Percentiles rank a stretch among this genome's conserved stretches.
phyloP scores from a whole-genome alignment of 139 green algal species.

The Zygnema circumcarinatum region DNA sequence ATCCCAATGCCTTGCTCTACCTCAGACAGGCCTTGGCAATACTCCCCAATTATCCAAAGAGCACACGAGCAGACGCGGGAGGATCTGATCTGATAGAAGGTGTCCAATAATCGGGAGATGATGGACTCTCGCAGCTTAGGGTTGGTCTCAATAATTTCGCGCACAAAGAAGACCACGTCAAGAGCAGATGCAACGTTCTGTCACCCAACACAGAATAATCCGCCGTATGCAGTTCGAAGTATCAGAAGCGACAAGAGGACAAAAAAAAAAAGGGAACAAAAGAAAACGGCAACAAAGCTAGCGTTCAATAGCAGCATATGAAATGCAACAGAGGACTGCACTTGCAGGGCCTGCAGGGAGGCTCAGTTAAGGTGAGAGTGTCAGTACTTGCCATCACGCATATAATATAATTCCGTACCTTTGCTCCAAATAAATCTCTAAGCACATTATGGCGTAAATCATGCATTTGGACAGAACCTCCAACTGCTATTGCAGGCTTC shows the following conservation, averaged over 20 bases:
- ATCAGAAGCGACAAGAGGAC: background rate
- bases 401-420: no score
- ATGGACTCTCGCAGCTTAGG: slow-evolving; percentile 81
- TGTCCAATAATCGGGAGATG: slow-evolving; percentile 86
- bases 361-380: no score
- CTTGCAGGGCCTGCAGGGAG: no score
- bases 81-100: slow-evolving; percentile 83
- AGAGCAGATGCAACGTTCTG: slow-evolving; percentile 84
- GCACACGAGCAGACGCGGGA: slow-evolving; percentile 83
- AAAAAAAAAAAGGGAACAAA: no score
- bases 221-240: background rate
- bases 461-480: no score
- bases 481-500: no score
- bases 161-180: slow-evolving; percentile 88
- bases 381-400: no score
- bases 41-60: slow-evolving; percentile 96
- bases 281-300: background rate
- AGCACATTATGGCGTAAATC: no score
- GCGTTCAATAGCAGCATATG: no score
- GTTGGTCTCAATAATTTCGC: slow-evolving; percentile 97
- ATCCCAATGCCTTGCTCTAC: slow-evolving; percentile 78
- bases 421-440: no score
- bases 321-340: no score
- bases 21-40: slow-evolving; percentile 73
- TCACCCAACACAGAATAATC: background rate